Conservation (phyloP, 371 early-diverging fungal species). For the Mortierella sp. region DNA sequence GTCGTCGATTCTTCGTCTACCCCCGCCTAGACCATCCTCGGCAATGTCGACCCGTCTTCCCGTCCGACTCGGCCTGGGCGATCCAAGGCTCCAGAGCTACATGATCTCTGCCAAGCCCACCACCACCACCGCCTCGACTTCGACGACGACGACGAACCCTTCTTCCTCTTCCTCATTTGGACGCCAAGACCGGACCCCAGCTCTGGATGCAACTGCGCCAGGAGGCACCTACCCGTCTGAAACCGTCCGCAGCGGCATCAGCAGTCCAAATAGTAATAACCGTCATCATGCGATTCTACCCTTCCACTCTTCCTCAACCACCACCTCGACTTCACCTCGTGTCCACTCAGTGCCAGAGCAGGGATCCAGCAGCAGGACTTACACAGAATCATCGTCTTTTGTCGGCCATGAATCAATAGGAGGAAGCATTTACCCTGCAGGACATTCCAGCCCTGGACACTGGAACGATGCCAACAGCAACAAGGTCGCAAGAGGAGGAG, state of each 20-base stretch:
- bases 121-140: not conserved
- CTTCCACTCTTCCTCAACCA: not conserved
- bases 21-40: slow-evolving; percentile 3
- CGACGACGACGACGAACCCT: not conserved
- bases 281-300: not conserved
- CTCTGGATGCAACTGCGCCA: slow-evolving; percentile 7
- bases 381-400: too few species aligned
- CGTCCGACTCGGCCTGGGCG: slow-evolving; percentile 29
- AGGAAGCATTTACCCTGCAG: not conserved
- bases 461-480: not conserved
- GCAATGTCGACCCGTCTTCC: slow-evolving; percentile 19
- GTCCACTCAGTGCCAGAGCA: not conserved
- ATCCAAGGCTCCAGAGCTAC: slow-evolving; percentile 27
- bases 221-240: slow-evolving; percentile 2
- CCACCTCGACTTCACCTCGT: not conserved
- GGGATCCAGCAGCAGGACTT: not conserved
- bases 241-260: not conserved
- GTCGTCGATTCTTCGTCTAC: slow-evolving; percentile 1
- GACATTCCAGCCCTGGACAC: not conserved
- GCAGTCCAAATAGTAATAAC: not conserved
- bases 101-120: slow-evolving; percentile 14
- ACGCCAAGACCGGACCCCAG: slow-evolving; percentile 7
- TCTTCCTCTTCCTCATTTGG: not conserved
- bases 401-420: not conserved
- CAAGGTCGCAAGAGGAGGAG: not conserved